Conservation (phyloP, 495 filamentous ascomycete species). For the Melanomma pulvis-pyrius region DNA sequence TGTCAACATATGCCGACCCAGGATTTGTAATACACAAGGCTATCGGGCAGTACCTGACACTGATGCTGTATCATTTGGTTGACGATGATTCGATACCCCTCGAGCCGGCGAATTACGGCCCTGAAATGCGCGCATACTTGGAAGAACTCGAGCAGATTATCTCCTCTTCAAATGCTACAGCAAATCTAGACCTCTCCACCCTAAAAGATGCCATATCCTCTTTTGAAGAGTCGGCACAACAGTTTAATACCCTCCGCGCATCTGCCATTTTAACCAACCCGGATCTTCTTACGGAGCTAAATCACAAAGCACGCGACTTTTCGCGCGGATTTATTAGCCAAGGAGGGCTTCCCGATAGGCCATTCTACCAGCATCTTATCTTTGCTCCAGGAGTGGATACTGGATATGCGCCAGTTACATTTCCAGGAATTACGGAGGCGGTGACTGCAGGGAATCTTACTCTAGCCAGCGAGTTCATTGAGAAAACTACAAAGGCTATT, state of each 20-base stretch:
- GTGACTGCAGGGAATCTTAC: conserved; percentile 11
- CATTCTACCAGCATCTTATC: conserved; percentile 34
- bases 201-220: conserved; percentile 20
- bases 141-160: conserved; percentile 10
- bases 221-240: conserved; percentile 15
- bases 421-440: conserved; percentile 33
- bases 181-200: conserved; percentile 21
- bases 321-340: conserved; percentile 31
- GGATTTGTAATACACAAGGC: conserved; percentile 38
- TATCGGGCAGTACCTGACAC: conserved; percentile 41
- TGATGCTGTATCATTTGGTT: conserved; percentile 47
- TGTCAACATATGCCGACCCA: conserved; percentile 42
- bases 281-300: conserved; percentile 28
- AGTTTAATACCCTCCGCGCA: conserved; percentile 24
- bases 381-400: conserved; percentile 37
- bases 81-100: conserved; percentile 43
- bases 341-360: conserved; percentile 30
- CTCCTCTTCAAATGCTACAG: conserved; percentile 14
- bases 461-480: conserved; percentile 33
- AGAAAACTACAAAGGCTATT: conserved; percentile 32
- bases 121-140: conserved; percentile 27
- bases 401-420: conserved; percentile 37
- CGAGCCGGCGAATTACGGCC: conserved; percentile 31
- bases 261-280: conserved; percentile 14
- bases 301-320: conserved; percentile 35